Percentiles rank a stretch among this genome's conserved stretches.
phyloP scores from a whole-genome alignment of 1,284 basidiomycete species.

The Golubevia pallescens region DNA sequence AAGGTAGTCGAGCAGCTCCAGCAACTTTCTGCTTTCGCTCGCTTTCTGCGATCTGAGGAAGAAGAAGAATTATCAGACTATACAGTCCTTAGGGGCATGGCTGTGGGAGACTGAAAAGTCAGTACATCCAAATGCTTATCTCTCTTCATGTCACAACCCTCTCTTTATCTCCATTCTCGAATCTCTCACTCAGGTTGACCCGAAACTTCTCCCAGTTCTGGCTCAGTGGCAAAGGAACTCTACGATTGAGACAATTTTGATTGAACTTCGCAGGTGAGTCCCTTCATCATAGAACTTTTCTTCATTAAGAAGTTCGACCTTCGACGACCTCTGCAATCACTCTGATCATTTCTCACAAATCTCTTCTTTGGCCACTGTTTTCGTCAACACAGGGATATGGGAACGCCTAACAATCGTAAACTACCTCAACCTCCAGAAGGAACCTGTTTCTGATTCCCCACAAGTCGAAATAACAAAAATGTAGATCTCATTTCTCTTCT shows the following conservation, averaged over 20 bases:
- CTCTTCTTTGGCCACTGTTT: not conserved
- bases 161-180: too few species aligned
- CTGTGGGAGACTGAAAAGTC: too few species aligned
- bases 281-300: not conserved
- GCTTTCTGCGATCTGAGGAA: not conserved
- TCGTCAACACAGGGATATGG: conserved; percentile 80
- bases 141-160: too few species aligned
- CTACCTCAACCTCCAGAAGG: conserved; percentile 93
- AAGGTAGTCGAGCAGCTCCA: not conserved
- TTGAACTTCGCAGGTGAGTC: conserved; percentile 57
- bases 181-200: conserved; percentile 16
- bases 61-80: too few species aligned
- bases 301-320: too few species aligned
- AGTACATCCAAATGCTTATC: too few species aligned
- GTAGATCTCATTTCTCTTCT: too few species aligned
- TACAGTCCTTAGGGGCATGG: too few species aligned
- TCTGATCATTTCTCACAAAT: too few species aligned
- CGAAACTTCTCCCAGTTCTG: conserved; percentile 41
- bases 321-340: too few species aligned
- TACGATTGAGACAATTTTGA: conserved; percentile 58
- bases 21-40: not conserved
- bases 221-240: conserved; percentile 54
- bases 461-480: too few species aligned
- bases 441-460: too few species aligned
- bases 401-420: conserved; percentile 85